These are phyloP conservation scores for Stentor roeselii DNA, from an alignment of 73 alveolate species.

Conservation along the genomic window DNA sequence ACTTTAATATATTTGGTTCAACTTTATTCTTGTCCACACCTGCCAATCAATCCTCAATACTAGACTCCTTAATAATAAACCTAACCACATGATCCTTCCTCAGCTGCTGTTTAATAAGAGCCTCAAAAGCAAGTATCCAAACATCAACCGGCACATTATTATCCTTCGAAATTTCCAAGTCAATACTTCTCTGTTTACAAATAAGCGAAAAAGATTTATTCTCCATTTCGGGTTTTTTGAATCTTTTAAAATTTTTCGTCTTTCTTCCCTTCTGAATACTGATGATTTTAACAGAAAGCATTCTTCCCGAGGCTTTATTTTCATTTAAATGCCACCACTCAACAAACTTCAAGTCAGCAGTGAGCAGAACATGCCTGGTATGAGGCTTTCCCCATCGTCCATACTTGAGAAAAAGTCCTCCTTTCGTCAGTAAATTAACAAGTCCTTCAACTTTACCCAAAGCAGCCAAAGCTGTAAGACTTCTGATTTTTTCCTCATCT, in stretches of 20 bases:
- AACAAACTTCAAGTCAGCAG: background rate
- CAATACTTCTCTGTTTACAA: background rate
- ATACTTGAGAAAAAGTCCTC: slow-evolving; percentile 13
- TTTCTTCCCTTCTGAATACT: background rate
- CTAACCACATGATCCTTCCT: slow-evolving; percentile 7
- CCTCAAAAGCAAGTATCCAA: background rate
- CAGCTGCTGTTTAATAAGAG: background rate
- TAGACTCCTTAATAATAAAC: background rate
- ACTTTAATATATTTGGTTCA: no score
- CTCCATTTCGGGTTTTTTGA: background rate
- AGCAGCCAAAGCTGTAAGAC: background rate
- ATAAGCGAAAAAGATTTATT: background rate
- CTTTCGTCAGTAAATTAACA: slow-evolving; percentile 19
- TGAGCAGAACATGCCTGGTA: background rate
- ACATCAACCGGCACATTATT: background rate
- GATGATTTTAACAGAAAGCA: background rate
- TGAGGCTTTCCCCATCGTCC: slow-evolving; percentile 28
- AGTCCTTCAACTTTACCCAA: slow-evolving; percentile 21
- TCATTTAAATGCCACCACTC: slow-evolving; percentile 11
- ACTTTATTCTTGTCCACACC: no score
- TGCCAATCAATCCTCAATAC: no score
- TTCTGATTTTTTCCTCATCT: background rate
- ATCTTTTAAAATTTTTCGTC: background rate
- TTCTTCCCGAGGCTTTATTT: background rate
- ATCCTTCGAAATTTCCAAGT: background rate